Evolutionary conservation across 2,329 filamentous ascomycete species (phyloP).

Genomic region (Ascochyta viciae-villosae): DNA sequence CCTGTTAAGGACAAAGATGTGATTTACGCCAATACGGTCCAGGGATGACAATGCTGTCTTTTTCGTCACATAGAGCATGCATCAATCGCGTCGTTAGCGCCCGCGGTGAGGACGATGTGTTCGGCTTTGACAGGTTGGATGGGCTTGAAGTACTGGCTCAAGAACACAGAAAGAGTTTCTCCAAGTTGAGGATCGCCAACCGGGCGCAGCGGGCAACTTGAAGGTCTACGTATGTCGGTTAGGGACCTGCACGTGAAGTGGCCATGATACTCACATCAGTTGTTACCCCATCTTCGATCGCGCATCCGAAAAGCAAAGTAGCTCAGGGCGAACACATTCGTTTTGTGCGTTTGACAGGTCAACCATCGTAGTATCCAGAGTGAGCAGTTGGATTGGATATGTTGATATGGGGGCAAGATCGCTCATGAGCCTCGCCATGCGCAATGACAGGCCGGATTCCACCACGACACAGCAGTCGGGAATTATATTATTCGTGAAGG

Average conservation of each 20-base stretch:
- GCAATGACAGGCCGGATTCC: background rate
- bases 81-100: conserved; percentile 2
- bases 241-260: background rate
- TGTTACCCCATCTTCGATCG: background rate
- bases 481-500: background rate
- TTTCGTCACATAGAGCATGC: background rate
- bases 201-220: background rate
- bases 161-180: background rate
- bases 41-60: background rate
- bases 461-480: background rate
- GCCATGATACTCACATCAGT: background rate
- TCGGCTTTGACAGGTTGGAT: background rate
- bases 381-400: background rate
- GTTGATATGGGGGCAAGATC: background rate
- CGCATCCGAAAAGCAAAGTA: background rate
- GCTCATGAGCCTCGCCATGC: background rate
- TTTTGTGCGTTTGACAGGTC: background rate
- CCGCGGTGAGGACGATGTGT: background rate
- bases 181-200: background rate
- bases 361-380: background rate
- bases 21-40: background rate
- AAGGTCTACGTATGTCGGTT: background rate
- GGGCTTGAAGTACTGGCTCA: background rate
- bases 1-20: background rate
- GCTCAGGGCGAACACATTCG: background rate